A percentile compares a stretch with the other conserved stretches of the same genome.
Conservation (phyloP, 2,329 filamentous ascomycete species). For the Trichoderma atrobrunneum region DNA sequence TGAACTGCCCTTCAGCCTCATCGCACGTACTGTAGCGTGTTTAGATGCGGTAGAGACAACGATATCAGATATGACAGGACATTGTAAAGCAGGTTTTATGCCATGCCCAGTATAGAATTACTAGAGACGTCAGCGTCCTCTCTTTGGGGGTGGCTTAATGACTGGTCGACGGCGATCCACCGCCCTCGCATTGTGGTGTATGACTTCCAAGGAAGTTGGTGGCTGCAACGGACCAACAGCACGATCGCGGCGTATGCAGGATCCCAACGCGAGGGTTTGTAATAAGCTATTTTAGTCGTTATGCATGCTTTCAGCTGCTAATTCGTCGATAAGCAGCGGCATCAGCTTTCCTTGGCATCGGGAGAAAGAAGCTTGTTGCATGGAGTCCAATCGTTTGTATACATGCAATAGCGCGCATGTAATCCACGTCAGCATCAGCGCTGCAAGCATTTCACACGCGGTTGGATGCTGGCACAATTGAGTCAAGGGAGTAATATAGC, state of each 20-base stretch:
- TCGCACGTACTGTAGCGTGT: background rate
- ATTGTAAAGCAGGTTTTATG: background rate
- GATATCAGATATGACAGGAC: background rate
- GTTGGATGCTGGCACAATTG: background rate
- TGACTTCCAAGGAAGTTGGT: background rate
- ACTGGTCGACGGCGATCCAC: background rate
- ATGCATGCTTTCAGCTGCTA: background rate
- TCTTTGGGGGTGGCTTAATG: background rate
- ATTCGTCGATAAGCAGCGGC: background rate
- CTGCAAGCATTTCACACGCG: background rate
- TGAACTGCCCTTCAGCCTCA: background rate
- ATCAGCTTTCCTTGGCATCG: background rate
- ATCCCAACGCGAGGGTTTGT: background rate
- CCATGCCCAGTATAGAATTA: background rate
- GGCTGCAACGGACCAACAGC: background rate
- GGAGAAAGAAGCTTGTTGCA: background rate
- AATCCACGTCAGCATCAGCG: background rate
- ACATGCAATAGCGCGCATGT: background rate
- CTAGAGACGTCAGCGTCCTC: background rate
- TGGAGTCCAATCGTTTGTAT: background rate
- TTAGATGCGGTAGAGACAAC: background rate
- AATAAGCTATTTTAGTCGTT: background rate
- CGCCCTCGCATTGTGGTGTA: slow-evolving; percentile 9
- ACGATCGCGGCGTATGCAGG: background rate
- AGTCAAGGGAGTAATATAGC: background rate